Evolutionary conservation across 129 eudicot genomes (phyloP), one percentile per base, ranked within the genome.

Genomic region (Flaveria linearis): DNA sequence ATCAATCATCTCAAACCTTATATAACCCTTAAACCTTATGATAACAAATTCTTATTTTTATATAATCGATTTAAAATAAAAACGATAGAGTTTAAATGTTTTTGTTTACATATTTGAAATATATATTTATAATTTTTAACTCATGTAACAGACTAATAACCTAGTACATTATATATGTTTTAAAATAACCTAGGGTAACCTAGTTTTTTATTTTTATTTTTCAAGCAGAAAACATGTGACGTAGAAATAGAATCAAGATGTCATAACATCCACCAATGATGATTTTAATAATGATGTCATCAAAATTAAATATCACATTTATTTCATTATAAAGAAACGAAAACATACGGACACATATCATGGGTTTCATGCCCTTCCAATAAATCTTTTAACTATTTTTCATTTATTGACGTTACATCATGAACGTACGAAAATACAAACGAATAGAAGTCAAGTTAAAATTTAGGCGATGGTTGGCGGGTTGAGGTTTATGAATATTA

Each of bases 331-430:
- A 26, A 61, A 61, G 36, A 61, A 61, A 61, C n/a, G 7, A 61
- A 49, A 26, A 13, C 28, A 25, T 61, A 61, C 68, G 68, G 68
- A 61, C 39, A 28, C 14, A 41, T 26, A 26, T 61, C 68, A 61
- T 61, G 68, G 68, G 42, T 61, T 61, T 61, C 68, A 61, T 61
- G 42, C 68, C n/a, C 65, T 61, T 25, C 42, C 68, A 61, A 61
- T 61, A 61, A 61, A 61, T 61, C 23, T 26, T 61, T 30, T 11
- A 61, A 61, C 68, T 25, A 25, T 25, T 61, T 61, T 61, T 61
- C 68, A 61, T 61, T 61, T 61, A 61, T 26, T 61, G 68, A 11
- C 68, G 5, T n/a, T 52, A 52, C 60, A 52, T 52, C 60, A 61
- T 26, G 20, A 61, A 26, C 42, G 68, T 61, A 61, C 68, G 11